A percentile compares a stretch with the other conserved stretches of the same genome.
phyloP scores from a whole-genome alignment of 2,329 filamentous ascomycete species.

The Acrocalymma vagum region DNA sequence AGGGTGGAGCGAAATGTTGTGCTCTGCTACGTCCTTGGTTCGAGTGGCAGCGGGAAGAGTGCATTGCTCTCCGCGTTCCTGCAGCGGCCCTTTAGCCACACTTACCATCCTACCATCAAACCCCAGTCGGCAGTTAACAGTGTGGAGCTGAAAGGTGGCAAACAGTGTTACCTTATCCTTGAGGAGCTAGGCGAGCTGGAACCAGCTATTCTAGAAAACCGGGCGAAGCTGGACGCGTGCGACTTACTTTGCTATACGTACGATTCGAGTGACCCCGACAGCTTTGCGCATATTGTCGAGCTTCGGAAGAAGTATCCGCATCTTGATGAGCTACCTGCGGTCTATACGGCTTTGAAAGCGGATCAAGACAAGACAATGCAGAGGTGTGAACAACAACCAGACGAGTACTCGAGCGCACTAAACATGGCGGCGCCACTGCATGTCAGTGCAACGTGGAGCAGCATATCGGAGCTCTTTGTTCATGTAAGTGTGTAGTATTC shows the following conservation, averaged over 20 bases:
- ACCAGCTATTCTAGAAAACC: conserved; percentile 91
- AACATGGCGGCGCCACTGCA: conserved; percentile 93
- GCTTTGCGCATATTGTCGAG: conserved; percentile 88
- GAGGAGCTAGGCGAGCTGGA: conserved; percentile 97
- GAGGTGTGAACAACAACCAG: conserved; percentile 84
- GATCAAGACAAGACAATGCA: conserved; percentile 98
- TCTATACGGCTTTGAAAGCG: conserved; percentile 94
- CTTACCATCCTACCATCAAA: conserved; percentile 94
- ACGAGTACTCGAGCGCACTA: conserved; percentile 84
- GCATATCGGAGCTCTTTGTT: conserved; percentile 93
- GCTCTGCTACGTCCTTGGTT: conserved; percentile 89
- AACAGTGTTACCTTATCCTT: conserved; percentile 95
- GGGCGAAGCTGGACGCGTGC: conserved; percentile 87
- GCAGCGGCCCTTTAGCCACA: conserved; percentile 81
- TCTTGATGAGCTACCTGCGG: conserved; percentile 85
- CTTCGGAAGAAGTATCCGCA: conserved; percentile 81
- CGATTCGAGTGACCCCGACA: conserved; percentile 96
- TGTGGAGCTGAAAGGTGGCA: conserved; percentile 93
- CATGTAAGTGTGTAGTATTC: conserved; percentile 51
- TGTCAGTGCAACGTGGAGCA: conserved; percentile 93
- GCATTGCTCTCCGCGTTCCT: conserved; percentile 90
- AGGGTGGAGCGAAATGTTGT: conserved; percentile 95
- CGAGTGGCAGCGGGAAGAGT: conserved; percentile 87
- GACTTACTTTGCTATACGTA: conserved; percentile 96
- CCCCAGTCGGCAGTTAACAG: conserved; percentile 94